Base-by-base conservation (phyloP, 495 filamentous ascomycete species). In the Aspergillus baeticus region DNA sequence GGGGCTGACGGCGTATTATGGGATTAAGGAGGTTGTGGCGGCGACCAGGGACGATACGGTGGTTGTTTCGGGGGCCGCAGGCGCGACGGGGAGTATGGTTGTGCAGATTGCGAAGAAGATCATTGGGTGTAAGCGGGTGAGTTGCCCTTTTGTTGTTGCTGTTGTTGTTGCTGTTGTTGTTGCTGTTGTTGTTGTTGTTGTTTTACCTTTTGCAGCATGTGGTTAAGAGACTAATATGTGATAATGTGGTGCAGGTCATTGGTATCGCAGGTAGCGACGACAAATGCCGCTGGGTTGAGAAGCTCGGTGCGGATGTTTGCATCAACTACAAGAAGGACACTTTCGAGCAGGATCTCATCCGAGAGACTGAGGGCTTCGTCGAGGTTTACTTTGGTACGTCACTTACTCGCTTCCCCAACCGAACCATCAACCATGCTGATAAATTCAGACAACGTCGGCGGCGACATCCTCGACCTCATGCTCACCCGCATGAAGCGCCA, bases 181-280 rank as follows among this genome's bases (percentile, higher is more conserved):
- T n/a, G n/a, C n/a, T n/a, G n/a, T n/a, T n/a, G n/a, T n/a, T n/a
- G n/a, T n/a, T n/a, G n/a, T n/a, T n/a, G n/a, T n/a, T n/a, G n/a
- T n/a, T n/a, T n/a, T n/a, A n/a, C n/a, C n/a, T n/a, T n/a, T n/a
- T n/a, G n/a, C n/a, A n/a, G n/a, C n/a, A n/a, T n/a, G n/a, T n/a
- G n/a, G n/a, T n/a, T n/a, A n/a, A n/a, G n/a, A n/a, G 13, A 26
- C n/a, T 5, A 20, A 7, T 26, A 5, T 15, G 23, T 6, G 2
- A 5, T 3, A 37, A 67, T n/a, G n/a, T n/a, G n/a, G n/a, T n/a
- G n/a, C n/a, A n/a, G 65, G 63, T 69, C 13, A 72, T 85, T 60
- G 86, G 85, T 0, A 81, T 89, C 56, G 86, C 85, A 0, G 85
- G 86, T 0, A 78, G 73, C n/a, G 84, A 84, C 33, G 81, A 84